Conservation (phyloP, 371 early-diverging fungal genomes). For the Zopfochytrium polystomum region DNA sequence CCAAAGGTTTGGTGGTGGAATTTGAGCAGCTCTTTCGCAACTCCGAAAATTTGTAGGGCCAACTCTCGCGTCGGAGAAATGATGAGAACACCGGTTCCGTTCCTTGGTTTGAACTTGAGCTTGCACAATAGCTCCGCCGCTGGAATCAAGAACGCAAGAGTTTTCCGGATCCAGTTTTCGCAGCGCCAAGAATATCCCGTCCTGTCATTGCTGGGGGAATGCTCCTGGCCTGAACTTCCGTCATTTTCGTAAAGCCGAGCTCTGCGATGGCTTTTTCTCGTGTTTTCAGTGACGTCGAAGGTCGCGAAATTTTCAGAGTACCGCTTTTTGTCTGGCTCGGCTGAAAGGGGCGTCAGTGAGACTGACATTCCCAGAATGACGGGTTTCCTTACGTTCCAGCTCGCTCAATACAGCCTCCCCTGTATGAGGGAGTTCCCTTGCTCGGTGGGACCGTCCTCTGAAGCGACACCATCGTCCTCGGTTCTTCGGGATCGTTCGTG, state of each 20-base stretch:
- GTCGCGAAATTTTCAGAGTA: slow-evolving; percentile 32
- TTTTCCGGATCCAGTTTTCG: slow-evolving; percentile 80
- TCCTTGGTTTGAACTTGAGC: slow-evolving; percentile 89
- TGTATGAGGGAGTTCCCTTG: background rate
- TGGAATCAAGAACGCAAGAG: slow-evolving; percentile 96
- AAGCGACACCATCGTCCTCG: background rate
- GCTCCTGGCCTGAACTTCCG: slow-evolving; percentile 94
- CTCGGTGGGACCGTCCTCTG: background rate
- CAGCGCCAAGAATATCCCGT: slow-evolving; percentile 97
- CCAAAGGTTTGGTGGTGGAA: slow-evolving; percentile 94
- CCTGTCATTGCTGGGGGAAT: slow-evolving; percentile 95
- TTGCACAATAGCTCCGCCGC: slow-evolving; percentile 85
- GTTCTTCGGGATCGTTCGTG: slow-evolving; percentile 8
- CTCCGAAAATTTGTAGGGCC: slow-evolving; percentile 97
- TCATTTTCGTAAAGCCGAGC: slow-evolving; percentile 94
- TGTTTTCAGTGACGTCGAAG: slow-evolving; percentile 46
- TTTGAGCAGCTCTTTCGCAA: slow-evolving; percentile 89
- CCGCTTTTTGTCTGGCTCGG: too few relatives aligned
- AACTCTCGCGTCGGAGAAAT: slow-evolving; percentile 99
- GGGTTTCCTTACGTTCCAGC: slow-evolving; percentile 14
- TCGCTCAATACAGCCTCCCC: background rate
- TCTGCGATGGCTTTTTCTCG: slow-evolving; percentile 77
- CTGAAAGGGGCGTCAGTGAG: slow-evolving; percentile 9
- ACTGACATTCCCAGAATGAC: background rate
- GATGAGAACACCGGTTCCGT: slow-evolving; percentile 92